Conservation (phyloP, 176 grass and related monocot genomes). For the Areca catechu region DNA sequence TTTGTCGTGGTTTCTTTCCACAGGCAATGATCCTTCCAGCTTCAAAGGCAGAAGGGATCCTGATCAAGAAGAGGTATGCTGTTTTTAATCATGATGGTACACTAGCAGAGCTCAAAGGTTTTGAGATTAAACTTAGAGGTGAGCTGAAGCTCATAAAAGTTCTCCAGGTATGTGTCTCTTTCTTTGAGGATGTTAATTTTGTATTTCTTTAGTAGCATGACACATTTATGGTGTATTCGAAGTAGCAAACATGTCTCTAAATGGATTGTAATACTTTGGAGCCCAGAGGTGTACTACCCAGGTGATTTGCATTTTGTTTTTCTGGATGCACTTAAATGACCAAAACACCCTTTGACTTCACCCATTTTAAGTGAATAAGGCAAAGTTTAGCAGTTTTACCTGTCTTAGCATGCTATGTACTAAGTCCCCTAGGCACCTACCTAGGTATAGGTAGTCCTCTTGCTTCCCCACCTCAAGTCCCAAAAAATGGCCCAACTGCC, state of each 20-base stretch:
- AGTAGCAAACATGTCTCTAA: no score
- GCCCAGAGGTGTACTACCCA: neutral
- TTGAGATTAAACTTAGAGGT: conserved; percentile 97
- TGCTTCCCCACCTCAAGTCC: no score
- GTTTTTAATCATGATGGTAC: conserved; percentile 99
- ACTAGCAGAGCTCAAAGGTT: conserved; percentile 94
- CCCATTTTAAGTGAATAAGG: no score
- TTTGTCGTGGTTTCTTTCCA: conserved; percentile 2
- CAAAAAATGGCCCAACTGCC: no score
- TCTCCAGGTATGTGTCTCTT: conserved; percentile 74
- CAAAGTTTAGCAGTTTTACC: no score
- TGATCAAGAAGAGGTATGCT: conserved; percentile 97
- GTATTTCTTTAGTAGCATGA: conserved; percentile 6
- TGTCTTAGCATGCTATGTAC: no score
- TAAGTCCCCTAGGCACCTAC: no score
- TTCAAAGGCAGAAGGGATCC: conserved; percentile 94
- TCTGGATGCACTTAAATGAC: no score
- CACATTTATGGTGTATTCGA: neutral
- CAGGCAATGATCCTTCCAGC: conserved; percentile 96
- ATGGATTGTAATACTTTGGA: neutral
- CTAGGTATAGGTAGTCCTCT: no score
- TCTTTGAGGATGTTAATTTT: conserved; percentile 8
- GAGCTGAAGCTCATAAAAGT: conserved; percentile 99
- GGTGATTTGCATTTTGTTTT: no score
- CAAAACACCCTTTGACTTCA: no score